Percentiles rank a stretch among this genome's conserved stretches.
Conservation (phyloP, 139 green algal genomes). For the Chlamydomonas schloesseri region DNA sequence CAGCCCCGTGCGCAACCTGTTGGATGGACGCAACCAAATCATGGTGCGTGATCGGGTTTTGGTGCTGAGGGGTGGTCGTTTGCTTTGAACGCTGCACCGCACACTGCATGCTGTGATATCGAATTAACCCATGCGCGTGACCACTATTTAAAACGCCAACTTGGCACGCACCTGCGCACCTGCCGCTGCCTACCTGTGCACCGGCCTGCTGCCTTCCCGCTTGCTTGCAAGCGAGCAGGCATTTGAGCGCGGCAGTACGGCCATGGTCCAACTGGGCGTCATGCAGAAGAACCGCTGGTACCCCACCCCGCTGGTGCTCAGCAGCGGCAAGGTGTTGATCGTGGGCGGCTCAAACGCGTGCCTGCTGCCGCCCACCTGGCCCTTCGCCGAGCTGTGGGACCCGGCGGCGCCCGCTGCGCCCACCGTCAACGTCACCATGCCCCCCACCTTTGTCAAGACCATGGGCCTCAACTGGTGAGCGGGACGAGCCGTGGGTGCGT, state of each 20-base stretch:
- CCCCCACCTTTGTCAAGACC: not conserved
- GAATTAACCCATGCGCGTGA: too few relatives aligned
- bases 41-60: not conserved
- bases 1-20: not conserved
- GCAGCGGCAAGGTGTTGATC: not conserved
- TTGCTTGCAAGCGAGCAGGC: too few relatives aligned
- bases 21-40: not conserved
- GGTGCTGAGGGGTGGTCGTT: too few relatives aligned
- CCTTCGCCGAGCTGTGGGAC: not conserved
- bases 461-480: not conserved
- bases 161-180: too few relatives aligned
- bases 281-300: conserved; percentile 5
- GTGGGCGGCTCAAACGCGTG: not conserved
- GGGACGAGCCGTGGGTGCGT: too few relatives aligned
- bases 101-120: too few relatives aligned
- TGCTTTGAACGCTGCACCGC: too few relatives aligned
- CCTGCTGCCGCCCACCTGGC: not conserved
- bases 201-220: too few relatives aligned
- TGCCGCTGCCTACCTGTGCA: too few relatives aligned
- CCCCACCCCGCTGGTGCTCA: not conserved
- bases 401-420: not conserved
- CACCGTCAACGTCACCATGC: not conserved
- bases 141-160: too few relatives aligned
- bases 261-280: not conserved
- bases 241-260: not conserved